phyloP scores from a whole-genome alignment of 2,329 filamentous ascomycete species.

The Teratosphaeria viscida region DNA sequence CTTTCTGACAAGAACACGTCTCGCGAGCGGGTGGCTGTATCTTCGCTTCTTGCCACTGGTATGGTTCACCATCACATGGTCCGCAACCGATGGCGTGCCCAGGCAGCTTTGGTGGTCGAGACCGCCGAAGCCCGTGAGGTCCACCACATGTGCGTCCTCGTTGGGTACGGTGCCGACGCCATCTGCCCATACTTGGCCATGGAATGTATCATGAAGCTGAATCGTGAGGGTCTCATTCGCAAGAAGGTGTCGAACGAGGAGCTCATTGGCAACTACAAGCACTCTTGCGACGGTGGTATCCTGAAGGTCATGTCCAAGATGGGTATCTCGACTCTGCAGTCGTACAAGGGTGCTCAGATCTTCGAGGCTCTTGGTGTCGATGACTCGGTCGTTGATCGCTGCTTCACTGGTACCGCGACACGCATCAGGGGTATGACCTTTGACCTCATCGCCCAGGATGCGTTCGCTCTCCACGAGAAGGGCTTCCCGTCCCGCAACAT shows the following conservation, averaged over 20 bases:
- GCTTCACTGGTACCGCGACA: constrained; percentile 88
- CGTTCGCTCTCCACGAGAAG: constrained; percentile 87
- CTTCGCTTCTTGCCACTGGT: constrained; percentile 75
- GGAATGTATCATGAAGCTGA: constrained; percentile 95
- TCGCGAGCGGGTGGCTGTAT: constrained; percentile 72
- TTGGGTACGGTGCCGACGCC: constrained; percentile 89
- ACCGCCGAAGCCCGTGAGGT: constrained; percentile 94
- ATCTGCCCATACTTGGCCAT: constrained; percentile 92
- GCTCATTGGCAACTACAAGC: constrained; percentile 91
- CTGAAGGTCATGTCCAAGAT: constrained; percentile 99
- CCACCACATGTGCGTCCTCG: constrained; percentile 96
- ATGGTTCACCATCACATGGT: constrained; percentile 95
- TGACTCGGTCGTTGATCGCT: constrained; percentile 82
- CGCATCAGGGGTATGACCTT: constrained; percentile 92
- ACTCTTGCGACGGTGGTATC: constrained; percentile 91
- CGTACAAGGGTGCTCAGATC: constrained; percentile 96
- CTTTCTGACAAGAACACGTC: constrained; percentile 82
- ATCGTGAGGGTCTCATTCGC: constrained; percentile 82
- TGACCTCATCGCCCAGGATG: constrained; percentile 85
- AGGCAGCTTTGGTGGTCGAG: constrained; percentile 78
- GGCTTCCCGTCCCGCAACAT: constrained; percentile 78
- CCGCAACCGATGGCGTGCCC: constrained; percentile 88
- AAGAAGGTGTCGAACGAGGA: constrained; percentile 75
- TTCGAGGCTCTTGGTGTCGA: constrained; percentile 93
- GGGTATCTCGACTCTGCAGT: constrained; percentile 93